A percentile compares a stretch with the other conserved stretches of the same genome.
Conservation (phyloP, 345 rosid genomes). For the Toxicodendron radicans region DNA sequence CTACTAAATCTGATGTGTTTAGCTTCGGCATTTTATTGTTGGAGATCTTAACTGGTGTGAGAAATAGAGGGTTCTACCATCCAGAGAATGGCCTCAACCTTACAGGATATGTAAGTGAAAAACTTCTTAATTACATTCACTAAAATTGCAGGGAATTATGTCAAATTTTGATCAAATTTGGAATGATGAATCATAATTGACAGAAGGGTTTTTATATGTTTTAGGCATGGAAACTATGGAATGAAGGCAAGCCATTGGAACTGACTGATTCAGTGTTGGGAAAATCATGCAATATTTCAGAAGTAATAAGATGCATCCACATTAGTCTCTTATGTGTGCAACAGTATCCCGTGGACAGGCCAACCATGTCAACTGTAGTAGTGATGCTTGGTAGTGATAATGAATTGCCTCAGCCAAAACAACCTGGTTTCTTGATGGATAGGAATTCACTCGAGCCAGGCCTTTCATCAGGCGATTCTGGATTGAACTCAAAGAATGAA, state of each 20-base stretch:
- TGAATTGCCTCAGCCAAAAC: too few relatives aligned
- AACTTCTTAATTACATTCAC: not conserved
- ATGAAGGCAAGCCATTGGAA: not conserved
- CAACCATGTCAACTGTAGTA: not conserved
- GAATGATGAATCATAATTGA: too few relatives aligned
- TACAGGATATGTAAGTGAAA: slow-evolving; percentile 9
- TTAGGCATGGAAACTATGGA: slow-evolving; percentile 17
- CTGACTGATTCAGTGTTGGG: not conserved
- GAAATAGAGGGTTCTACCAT: slow-evolving; percentile 22
- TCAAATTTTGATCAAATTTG: too few relatives aligned
- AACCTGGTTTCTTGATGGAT: not conserved
- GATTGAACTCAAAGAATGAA: too few relatives aligned
- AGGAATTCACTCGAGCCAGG: too few relatives aligned
- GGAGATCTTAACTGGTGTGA: slow-evolving; percentile 14
- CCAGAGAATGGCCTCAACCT: slow-evolving; percentile 12
- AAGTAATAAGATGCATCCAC: not conserved
- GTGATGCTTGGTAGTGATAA: not conserved
- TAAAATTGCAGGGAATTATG: too few relatives aligned
- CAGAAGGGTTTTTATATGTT: not conserved
- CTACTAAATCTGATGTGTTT: slow-evolving; percentile 10
- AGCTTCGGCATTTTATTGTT: slow-evolving; percentile 19
- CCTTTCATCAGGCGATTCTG: too few relatives aligned
- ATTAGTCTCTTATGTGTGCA: not conserved
- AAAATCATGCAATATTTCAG: not conserved
- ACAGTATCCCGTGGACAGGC: not conserved